phyloP scores from a whole-genome alignment of 177 flowering plant genomes.

The Vitis hybrid region DNA sequence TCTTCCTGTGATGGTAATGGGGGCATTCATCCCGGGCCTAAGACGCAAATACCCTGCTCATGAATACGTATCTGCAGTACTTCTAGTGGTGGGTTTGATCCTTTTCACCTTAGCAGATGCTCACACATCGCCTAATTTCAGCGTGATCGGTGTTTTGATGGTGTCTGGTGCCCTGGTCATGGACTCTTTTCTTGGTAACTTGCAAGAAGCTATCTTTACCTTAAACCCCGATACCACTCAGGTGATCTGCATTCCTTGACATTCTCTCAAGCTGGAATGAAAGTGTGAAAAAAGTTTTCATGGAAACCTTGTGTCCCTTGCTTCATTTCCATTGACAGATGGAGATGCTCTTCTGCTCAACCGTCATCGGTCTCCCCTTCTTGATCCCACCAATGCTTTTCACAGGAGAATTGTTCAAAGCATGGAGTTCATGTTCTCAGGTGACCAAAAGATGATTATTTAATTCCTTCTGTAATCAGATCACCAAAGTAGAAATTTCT shows the following conservation, averaged over 20 bases:
- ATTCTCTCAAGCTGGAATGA: not conserved
- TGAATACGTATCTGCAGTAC: conserved; percentile 86
- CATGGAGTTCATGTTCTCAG: conserved; percentile 83
- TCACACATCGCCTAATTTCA: conserved; percentile 87
- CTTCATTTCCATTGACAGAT: conserved; percentile 41
- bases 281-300: conserved; percentile 2
- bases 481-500: not conserved
- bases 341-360: conserved; percentile 95
- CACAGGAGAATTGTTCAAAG: conserved; percentile 76
- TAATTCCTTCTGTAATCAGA: not conserved
- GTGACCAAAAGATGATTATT: conserved; percentile 25
- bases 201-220: conserved; percentile 95
- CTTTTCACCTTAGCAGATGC: conserved; percentile 96
- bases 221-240: conserved; percentile 94
- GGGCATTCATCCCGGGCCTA: conserved; percentile 92
- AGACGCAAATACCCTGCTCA: conserved; percentile 81
- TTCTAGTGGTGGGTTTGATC: conserved; percentile 86
- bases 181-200: conserved; percentile 91
- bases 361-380: conserved; percentile 81
- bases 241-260: conserved; percentile 37
- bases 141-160: conserved; percentile 85
- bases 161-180: conserved; percentile 79
- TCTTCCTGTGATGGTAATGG: conserved; percentile 98
- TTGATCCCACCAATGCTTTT: conserved; percentile 85
- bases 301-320: not conserved